Base-by-base conservation (phyloP, 1,139 yeast genomes). In the Yarrowia galli region DNA sequence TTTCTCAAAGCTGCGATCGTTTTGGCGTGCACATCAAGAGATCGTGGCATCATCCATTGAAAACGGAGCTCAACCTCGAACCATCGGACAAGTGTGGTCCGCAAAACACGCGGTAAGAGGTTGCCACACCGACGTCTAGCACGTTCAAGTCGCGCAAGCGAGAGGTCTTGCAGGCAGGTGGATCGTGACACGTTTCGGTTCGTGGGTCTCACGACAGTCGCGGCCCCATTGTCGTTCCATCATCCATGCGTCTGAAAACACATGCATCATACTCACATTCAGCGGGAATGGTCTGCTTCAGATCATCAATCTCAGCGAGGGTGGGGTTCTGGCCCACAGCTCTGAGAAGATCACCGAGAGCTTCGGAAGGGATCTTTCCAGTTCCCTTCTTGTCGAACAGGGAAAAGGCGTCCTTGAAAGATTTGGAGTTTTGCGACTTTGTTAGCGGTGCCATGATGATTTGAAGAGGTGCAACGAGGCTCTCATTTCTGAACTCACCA, bases 291-390 rank as follows among this genome's bases (percentile, higher is more conserved):
- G 78, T 75, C 63, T 82, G 80, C 79, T 90, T 92, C 71, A 91
- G 84, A 72, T 90, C 93, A 42, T 89, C 81, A 71, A 92, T 89
- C 79, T 92, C 97, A 35, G 95, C 92, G 74, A 91, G 85, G 13
- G 99, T 93, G 71, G 99, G 99, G 82, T 96, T 96, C 82, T 95
- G 98, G 42, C 99, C 99, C 70, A 95, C 95, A 3, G 99, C 98
- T 79, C 99, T 86, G 71, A 96, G 85, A 74, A 96, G 85, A 76
- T 96, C 99, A 51, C 98, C 99, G 69, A 96, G 84, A 70, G 91
- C 89, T 73, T 89, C 92, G 70, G 86, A 85, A n/a, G 97, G 88
- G 70, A 96, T 95, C 78, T 88, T 86, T 20, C 99, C 99, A 56
- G 96, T 91, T 53, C 98, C 99, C 75, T 92, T 91, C 81, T 93